Conservation (phyloP, 805 yeast species). For the Barnettozyma salicaria region DNA sequence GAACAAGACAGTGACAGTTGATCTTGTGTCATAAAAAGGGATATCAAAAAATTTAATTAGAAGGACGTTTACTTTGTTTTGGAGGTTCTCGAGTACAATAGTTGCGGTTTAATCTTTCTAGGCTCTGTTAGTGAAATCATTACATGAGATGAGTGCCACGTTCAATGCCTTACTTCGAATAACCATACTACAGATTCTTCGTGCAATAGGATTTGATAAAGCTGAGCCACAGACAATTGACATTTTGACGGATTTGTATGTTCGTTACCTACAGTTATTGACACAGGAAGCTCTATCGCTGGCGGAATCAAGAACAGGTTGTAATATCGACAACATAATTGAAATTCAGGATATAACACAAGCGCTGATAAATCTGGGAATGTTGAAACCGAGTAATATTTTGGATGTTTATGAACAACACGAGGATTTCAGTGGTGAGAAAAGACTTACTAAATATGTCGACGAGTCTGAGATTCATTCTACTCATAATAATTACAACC, state of each 20-base stretch:
- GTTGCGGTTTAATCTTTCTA: too few species aligned
- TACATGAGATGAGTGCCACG: neutral
- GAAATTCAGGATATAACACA: constrained; percentile 63
- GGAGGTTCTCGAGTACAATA: too few species aligned
- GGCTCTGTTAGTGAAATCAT: too few species aligned
- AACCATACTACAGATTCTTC: constrained; percentile 39
- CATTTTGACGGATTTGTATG: constrained; percentile 68
- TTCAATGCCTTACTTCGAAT: constrained; percentile 1
- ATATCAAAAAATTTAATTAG: too few species aligned
- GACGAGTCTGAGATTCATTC: too few species aligned
- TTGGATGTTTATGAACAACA: constrained; percentile 51
- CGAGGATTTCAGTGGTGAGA: constrained; percentile 27
- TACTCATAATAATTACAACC: too few species aligned
- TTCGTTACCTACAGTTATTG: constrained; percentile 55
- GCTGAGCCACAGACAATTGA: constrained; percentile 69
- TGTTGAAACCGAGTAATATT: constrained; percentile 51
- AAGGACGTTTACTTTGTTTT: too few species aligned
- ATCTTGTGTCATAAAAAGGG: too few species aligned
- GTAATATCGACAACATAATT: too few species aligned
- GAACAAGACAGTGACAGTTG: too few species aligned
- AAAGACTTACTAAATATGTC: neutral
- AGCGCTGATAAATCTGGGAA: constrained; percentile 58
- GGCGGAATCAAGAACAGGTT: constrained; percentile 37
- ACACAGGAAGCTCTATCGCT: constrained; percentile 43
- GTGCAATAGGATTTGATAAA: constrained; percentile 79